Evolutionary conservation across 1,139 yeast species (phyloP).

Genomic region (Taphrina communis): DNA sequence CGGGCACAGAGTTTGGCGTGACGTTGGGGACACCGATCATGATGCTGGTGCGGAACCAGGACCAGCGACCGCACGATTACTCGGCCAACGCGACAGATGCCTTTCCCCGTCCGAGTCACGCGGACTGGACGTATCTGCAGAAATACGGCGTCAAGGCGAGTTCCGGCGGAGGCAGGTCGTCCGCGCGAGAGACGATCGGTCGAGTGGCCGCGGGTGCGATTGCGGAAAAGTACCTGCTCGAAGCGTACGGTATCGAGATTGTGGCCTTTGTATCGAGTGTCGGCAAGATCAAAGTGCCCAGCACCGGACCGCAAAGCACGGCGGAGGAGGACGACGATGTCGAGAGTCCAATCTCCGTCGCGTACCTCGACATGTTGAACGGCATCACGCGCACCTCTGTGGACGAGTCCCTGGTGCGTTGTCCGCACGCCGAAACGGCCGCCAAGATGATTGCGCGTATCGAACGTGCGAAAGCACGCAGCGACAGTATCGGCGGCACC

Average conservation of each 20-base stretch:
- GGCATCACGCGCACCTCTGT: constrained; percentile 87
- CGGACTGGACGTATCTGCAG: constrained; percentile 88
- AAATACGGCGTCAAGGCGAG: constrained; percentile 93
- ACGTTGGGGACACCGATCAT: constrained; percentile 96
- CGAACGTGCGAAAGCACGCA: constrained; percentile 80
- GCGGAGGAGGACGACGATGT: constrained; percentile 55
- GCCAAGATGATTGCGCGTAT: constrained; percentile 84
- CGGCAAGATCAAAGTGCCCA: constrained; percentile 60
- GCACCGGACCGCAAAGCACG: constrained; percentile 39
- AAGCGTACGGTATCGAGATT: constrained; percentile 84
- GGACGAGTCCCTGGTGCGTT: constrained; percentile 90
- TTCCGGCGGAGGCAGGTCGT: constrained; percentile 96
- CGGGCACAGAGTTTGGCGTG: constrained; percentile 89
- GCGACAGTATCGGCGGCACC: constrained; percentile 96
- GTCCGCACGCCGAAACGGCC: constrained; percentile 78
- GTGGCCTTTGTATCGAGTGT: constrained; percentile 95
- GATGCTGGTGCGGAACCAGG: constrained; percentile 89
- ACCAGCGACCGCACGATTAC: constrained; percentile 95
- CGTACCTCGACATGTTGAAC: constrained; percentile 68
- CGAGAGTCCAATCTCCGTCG: constrained; percentile 70
- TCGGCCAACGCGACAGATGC: constrained; percentile 76
- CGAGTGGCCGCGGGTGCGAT: constrained; percentile 99
- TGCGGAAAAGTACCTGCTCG: constrained; percentile 84
- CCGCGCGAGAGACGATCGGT: constrained; percentile 97
- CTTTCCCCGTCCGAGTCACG: constrained; percentile 97